Conservation (phyloP, 495 filamentous ascomycete genomes). For the Penicillium verhagenii region DNA sequence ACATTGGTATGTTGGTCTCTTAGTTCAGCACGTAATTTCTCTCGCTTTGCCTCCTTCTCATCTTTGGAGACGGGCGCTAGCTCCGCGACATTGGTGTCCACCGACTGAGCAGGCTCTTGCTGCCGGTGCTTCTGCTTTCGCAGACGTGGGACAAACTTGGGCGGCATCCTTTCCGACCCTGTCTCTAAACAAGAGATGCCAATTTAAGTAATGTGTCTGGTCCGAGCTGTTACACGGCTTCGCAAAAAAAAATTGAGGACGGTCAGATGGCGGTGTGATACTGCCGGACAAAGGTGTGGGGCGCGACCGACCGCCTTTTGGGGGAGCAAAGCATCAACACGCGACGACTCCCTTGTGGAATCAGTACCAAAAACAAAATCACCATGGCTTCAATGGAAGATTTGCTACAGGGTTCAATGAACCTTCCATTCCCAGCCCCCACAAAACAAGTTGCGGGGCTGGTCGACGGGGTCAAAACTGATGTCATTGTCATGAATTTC, state of each 20-base stretch:
- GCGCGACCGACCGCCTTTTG: constrained; percentile 19
- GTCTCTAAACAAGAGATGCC: constrained; percentile 14
- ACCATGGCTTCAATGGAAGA: constrained; percentile 36
- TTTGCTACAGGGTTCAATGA: constrained; percentile 32
- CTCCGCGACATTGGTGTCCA: constrained; percentile 71
- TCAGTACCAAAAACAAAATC: neutral
- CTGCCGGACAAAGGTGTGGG: constrained; percentile 21
- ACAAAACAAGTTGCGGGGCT: constrained; percentile 64
- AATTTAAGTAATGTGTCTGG: constrained; percentile 16
- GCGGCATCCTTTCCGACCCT: constrained; percentile 48
- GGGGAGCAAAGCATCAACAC: constrained; percentile 14
- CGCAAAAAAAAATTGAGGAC: constrained; percentile 27
- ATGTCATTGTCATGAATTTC: constrained; percentile 69
- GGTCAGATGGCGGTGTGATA: constrained; percentile 18
- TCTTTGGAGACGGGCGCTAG: constrained; percentile 63
- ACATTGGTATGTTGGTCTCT: constrained; percentile 64
- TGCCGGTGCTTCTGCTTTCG: constrained; percentile 66
- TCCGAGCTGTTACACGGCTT: constrained; percentile 10
- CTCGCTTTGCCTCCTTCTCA: constrained; percentile 67
- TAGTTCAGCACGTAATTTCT: constrained; percentile 65
- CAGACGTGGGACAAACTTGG: constrained; percentile 74
- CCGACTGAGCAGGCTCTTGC: constrained; percentile 36
- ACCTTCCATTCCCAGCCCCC: constrained; percentile 70
- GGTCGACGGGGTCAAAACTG: constrained; percentile 67
- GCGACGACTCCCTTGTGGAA: neutral